A percentile compares a stretch with the other conserved stretches of the same genome.
Evolutionary conservation across 2,329 filamentous ascomycete species (phyloP).

Genomic region (Monosporascus sp.): DNA sequence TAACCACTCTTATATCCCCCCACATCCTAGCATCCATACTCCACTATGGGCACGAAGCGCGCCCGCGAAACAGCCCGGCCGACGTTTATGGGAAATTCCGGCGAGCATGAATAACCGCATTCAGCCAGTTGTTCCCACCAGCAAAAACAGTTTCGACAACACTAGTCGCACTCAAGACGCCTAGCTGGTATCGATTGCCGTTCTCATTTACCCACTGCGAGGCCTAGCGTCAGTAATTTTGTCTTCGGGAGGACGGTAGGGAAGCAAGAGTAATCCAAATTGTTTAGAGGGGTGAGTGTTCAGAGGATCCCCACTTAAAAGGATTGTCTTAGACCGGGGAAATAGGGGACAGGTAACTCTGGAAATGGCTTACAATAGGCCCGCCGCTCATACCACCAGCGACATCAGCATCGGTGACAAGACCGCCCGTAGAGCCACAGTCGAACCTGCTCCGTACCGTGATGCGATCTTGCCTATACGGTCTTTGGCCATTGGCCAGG

Average conservation of each 20-base stretch:
- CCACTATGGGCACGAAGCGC: not conserved
- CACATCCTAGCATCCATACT: not conserved
- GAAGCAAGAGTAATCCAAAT: not conserved
- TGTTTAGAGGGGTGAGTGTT: too few species aligned
- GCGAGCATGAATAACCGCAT: slow-evolving; percentile 1
- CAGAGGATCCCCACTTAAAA: too few species aligned
- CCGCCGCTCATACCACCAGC: slow-evolving; percentile 9
- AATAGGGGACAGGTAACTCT: not conserved
- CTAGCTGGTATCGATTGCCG: slow-evolving; percentile 3
- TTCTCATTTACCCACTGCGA: slow-evolving; percentile 2
- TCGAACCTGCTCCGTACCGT: slow-evolving; percentile 3
- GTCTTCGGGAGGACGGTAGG: not conserved
- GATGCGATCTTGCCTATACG: slow-evolving; percentile 10
- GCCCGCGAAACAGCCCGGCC: not conserved
- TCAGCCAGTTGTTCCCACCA: slow-evolving; percentile 6
- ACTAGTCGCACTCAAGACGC: slow-evolving; percentile 8
- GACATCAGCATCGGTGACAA: slow-evolving; percentile 9
- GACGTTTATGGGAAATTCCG: slow-evolving; percentile 3
- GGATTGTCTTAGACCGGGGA: not conserved
- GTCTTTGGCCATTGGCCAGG: slow-evolving; percentile 5
- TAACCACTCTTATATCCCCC: not conserved
- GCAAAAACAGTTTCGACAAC: slow-evolving; percentile 5
- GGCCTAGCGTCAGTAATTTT: not conserved
- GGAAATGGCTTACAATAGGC: slow-evolving; percentile 5
- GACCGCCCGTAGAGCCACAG: slow-evolving; percentile 7